Conservation (phyloP, 2,329 filamentous ascomycete species). For the Talaromyces sp. region DNA sequence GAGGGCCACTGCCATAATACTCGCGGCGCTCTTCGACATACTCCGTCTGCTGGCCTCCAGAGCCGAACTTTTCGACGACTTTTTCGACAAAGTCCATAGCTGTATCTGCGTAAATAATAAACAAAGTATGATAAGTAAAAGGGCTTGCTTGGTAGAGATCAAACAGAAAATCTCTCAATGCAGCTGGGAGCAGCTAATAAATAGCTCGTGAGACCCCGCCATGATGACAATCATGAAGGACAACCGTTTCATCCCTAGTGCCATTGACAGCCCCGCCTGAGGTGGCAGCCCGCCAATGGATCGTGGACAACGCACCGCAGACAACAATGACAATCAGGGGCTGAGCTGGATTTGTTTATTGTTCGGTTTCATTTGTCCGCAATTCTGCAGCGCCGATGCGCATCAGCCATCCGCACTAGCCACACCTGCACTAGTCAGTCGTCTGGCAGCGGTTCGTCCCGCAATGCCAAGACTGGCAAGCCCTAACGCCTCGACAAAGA, state of each 20-base stretch:
- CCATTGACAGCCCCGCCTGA: background rate
- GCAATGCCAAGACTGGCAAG: background rate
- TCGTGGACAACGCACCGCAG: background rate
- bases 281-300: background rate
- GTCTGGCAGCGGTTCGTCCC: background rate
- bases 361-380: background rate
- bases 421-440: background rate
- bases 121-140: background rate
- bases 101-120: background rate
- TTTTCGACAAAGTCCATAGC: conserved; percentile 25
- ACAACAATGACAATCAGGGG: background rate
- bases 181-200: background rate
- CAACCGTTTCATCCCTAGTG: background rate
- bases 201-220: background rate
- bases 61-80: conserved; percentile 19
- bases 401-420: background rate
- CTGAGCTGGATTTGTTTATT: background rate
- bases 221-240: background rate
- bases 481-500: no score
- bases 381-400: background rate
- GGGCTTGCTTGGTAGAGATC: background rate
- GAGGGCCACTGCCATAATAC: conserved; percentile 6
- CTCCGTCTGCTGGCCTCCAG: conserved; percentile 9
- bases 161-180: background rate
- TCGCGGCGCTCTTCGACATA: conserved; percentile 13